These are phyloP conservation scores for Serpula lacrymans DNA, from an alignment of 768 basidiomycete genomes.

Conservation along the genomic window DNA sequence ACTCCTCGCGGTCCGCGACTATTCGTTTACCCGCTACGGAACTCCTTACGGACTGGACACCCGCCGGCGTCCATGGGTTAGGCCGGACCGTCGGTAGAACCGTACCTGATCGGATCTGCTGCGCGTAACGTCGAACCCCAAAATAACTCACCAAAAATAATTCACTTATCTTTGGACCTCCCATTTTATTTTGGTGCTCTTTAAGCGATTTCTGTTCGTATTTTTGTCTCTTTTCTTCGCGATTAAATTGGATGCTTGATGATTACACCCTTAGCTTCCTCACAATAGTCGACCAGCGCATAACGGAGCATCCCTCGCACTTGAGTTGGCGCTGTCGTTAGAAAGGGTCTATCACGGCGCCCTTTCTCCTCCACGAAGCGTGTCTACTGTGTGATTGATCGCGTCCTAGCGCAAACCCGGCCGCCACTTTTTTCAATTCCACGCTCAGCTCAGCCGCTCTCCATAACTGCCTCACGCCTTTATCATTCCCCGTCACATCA, in stretches of 20 bases:
- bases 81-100: constrained; percentile 7
- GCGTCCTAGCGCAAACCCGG: constrained; percentile 11
- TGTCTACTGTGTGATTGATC: constrained; percentile 15
- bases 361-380: constrained; percentile 11
- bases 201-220: too few species aligned
- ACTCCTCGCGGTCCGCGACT: too few species aligned
- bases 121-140: constrained; percentile 22
- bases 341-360: constrained; percentile 8
- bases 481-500: constrained; percentile 16
- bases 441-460: constrained; percentile 11
- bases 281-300: too few species aligned
- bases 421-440: constrained; percentile 22
- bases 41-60: too few species aligned
- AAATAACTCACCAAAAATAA: constrained; percentile 31
- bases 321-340: too few species aligned
- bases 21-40: too few species aligned
- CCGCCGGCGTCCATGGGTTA: constrained; percentile 13
- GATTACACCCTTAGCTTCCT: background rate
- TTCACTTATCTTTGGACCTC: constrained; percentile 14
- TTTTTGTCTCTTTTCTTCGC: constrained; percentile 25
- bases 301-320: too few species aligned
- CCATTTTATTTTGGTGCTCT: constrained; percentile 4
- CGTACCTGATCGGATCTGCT: constrained; percentile 26
- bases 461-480: constrained; percentile 8
- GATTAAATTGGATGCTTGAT: background rate